Conservation (phyloP, 306 rosid species). For the Coriaria nepalensis region DNA sequence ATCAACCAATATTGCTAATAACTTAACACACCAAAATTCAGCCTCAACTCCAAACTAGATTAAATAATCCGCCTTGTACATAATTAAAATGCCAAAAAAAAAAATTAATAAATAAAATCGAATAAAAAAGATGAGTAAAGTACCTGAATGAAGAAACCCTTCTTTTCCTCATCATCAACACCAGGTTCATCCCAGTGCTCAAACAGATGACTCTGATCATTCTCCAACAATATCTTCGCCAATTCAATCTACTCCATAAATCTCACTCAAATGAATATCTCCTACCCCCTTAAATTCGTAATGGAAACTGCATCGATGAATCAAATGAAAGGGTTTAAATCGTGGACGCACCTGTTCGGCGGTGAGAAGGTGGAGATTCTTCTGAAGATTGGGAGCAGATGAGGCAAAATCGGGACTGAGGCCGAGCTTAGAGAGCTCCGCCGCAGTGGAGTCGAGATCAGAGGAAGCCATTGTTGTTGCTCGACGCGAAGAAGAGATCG, state of each 20-base stretch:
- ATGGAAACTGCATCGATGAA: background rate
- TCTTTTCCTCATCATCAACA: conserved; percentile 57
- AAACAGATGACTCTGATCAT: conserved; percentile 62
- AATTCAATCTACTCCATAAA: conserved; percentile 39
- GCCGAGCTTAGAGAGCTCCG: conserved; percentile 24
- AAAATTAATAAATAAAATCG: background rate
- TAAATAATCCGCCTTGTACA: too few relatives aligned
- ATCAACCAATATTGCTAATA: too few relatives aligned
- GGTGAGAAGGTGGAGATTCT: conserved; percentile 43
- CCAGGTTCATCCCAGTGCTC: conserved; percentile 68
- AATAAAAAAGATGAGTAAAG: background rate
- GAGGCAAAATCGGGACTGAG: conserved; percentile 28
- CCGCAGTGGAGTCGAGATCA: conserved; percentile 13
- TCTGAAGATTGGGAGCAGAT: conserved; percentile 31
- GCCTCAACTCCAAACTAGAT: background rate
- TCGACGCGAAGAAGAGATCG: background rate
- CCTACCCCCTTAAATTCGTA: background rate
- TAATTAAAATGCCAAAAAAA: background rate
- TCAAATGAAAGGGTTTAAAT: background rate
- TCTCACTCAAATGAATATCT: conserved; percentile 3
- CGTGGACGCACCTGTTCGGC: conserved; percentile 32
- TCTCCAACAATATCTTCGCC: conserved; percentile 43
- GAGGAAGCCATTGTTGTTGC: conserved; percentile 35
- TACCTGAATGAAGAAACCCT: conserved; percentile 72
- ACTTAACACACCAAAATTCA: background rate